Evolutionary conservation across 1,139 yeast species (phyloP).

Genomic region (Yamadazyma pseudoaaseri): DNA sequence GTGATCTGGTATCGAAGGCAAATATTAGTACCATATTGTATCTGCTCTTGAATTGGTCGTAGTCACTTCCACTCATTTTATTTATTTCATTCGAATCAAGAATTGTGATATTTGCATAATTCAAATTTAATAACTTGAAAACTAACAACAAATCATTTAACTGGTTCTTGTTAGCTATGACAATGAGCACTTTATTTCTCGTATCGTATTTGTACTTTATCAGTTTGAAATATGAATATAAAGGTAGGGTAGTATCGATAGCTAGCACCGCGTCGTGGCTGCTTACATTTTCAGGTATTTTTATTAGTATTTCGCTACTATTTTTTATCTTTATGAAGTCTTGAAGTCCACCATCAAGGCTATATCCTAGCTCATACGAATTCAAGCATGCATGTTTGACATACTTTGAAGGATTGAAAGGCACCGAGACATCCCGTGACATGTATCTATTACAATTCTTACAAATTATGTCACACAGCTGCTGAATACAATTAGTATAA

Average conservation of each 20-base stretch:
- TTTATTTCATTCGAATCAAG: conserved; percentile 22
- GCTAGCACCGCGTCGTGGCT: conserved; percentile 39
- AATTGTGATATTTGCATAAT: conserved; percentile 26
- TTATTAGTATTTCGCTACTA: conserved; percentile 25
- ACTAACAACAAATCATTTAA: conserved; percentile 39
- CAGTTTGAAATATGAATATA: conserved; percentile 26
- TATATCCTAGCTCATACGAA: conserved; percentile 31
- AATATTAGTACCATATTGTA: conserved; percentile 25
- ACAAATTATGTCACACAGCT: conserved; percentile 20
- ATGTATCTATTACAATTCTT: conserved; percentile 20
- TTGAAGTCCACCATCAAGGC: conserved; percentile 43
- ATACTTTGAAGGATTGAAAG: conserved; percentile 1
- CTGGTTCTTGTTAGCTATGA: conserved; percentile 30
- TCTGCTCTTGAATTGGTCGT: conserved; percentile 14
- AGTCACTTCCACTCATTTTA: conserved; percentile 14
- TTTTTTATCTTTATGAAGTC: conserved; percentile 30
- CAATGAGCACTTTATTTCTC: conserved; percentile 22
- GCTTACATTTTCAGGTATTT: conserved; percentile 31
- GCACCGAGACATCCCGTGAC: conserved; percentile 2
- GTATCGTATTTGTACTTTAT: conserved; percentile 6
- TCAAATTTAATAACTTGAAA: conserved; percentile 28
- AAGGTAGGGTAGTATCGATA: conserved; percentile 36
- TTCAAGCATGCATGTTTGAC: conserved; percentile 21
- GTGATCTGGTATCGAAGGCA: conserved; percentile 17
- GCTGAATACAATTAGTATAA: conserved; percentile 33